Base-by-base conservation (phyloP, 768 basidiomycete genomes). In the Cyathus striatus region DNA sequence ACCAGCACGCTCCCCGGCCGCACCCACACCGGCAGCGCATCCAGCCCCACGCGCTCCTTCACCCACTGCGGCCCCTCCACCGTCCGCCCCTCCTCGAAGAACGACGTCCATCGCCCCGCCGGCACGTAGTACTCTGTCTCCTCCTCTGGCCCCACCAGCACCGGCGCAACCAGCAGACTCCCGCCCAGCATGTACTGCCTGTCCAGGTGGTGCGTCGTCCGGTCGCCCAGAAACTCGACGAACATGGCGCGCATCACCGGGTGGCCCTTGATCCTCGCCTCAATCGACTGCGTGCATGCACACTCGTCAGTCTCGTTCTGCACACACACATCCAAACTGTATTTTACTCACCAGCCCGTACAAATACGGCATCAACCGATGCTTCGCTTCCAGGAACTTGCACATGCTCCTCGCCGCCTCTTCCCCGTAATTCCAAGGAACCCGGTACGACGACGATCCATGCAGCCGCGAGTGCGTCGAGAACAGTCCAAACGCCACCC, bases 341-440 rank as follows among this genome's bases (percentile, higher is more conserved):
- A 30, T 9, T 30, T 9, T 9, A 57, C 70, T 44, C 49, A 79
- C 78, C 44, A 78, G 60, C 37, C 71, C 60, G 47, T 81, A 81
- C 12, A 89, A 58, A 57, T 87, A 86, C 0, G 85, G 86, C 83
- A 86, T 86, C 40, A 89, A 63, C 26, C 82, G 63, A 60, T 86
- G 75, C 56, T 85, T 87, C 7, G 72, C 68, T 42, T 80, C 72
- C 35, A 86, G 62, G 57, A 82, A 72, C 49, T 65, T 73, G 10
- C 79, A 69, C 79, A 83, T 80, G 53, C 69, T 74, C 47, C 70
- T 70, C 5, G 79, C 79, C 5, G 83, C 76, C n/a, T 76, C 80
- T 58, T 81, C 81, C 10, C 84, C 83, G 49, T 82, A 85, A 43
- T 79, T 69, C 85, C 84, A 89, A 1, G 85, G 86, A 2, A 89